Base-by-base conservation (phyloP, 1,284 basidiomycete species). In the Microbotryum saponariae region DNA sequence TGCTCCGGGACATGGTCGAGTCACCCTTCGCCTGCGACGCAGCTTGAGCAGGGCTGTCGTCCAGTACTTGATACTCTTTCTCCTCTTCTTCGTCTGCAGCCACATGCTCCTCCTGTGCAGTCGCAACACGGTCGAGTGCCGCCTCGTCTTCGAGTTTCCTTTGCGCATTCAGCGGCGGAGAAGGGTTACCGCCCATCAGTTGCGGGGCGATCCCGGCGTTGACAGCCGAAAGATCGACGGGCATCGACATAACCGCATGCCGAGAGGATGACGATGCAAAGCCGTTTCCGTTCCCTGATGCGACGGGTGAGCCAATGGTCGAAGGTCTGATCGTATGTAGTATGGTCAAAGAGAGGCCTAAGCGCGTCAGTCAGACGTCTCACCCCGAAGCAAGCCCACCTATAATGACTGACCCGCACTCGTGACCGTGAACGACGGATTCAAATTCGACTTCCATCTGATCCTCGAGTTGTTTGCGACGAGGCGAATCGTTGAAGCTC, bases 201-300 rank as follows among this genome's bases (percentile, higher is more conserved):
- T 59, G 27, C 2, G 65, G 65, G 3, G 65, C 51, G 56, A 67
- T 67, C 25, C 65, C 65, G 14, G 53, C 56, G 58, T 61, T 54
- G 50, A 60, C 58, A 55, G 60, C 50, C 46, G 52, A 45, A 37
- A 55, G 53, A 57, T 64, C 58, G 53, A 61, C n/a, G 12, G 63
- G 62, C 37, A 59, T 51, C 25, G 55, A 56, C 12, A 61, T 56
- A 4, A 58, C 56, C 12, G 27, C 37, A 20, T 42, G 50, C 5
- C 29, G 25, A 0, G 47, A 51, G 6, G 27, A 23, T 3, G 54
- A 29, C 0, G 48, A 20, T 4, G n/a, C n/a, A 25, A 23, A n/a
- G 42, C 29, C 8, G 37, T 29, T 29, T 42, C 21, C 33, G 42
- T 46, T 31, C 10, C 45, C 9, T 6, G n/a, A 21, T 20, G n/a